A percentile compares a stretch with the other conserved stretches of the same genome.
Conservation (phyloP, 176 grass and related monocot genomes). For the Alopecurus myosuroides region DNA sequence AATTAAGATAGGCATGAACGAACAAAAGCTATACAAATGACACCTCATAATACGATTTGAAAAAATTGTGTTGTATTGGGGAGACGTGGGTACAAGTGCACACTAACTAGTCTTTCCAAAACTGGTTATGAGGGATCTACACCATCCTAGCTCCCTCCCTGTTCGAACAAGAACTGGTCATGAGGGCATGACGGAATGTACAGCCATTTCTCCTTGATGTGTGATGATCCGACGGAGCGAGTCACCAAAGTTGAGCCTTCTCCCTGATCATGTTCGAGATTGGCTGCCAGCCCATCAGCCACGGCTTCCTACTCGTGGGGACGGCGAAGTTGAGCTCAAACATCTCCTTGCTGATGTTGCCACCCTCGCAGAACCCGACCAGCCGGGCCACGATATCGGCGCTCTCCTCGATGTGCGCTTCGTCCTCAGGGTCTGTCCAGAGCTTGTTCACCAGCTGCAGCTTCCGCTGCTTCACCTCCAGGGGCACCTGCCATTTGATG, state of each 20-base stretch:
- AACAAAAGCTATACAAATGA: too few species aligned
- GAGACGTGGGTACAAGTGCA: too few species aligned
- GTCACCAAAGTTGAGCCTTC: not conserved
- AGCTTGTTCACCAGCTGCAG: constrained; percentile 80
- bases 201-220: too few species aligned
- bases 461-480: constrained; percentile 80
- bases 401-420: constrained; percentile 58
- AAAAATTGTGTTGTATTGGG: too few species aligned
- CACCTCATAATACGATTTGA: too few species aligned
- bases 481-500: constrained; percentile 71
- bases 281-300: constrained; percentile 80
- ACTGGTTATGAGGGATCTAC: too few species aligned
- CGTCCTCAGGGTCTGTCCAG: constrained; percentile 65
- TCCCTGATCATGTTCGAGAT: constrained; percentile 59
- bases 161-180: too few species aligned
- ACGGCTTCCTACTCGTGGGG: constrained; percentile 74
- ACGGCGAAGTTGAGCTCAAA: constrained; percentile 79
- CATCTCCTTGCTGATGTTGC: constrained; percentile 95
- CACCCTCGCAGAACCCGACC: constrained; percentile 91
- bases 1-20: too few species aligned
- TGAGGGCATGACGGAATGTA: too few species aligned
- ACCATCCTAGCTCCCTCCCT: too few species aligned
- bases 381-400: constrained; percentile 80
- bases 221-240: too few species aligned
- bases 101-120: too few species aligned